These are phyloP conservation scores for Aspergillus thermomutatus DNA, from an alignment of 2,329 filamentous ascomycete genomes.

Conservation along the genomic window DNA sequence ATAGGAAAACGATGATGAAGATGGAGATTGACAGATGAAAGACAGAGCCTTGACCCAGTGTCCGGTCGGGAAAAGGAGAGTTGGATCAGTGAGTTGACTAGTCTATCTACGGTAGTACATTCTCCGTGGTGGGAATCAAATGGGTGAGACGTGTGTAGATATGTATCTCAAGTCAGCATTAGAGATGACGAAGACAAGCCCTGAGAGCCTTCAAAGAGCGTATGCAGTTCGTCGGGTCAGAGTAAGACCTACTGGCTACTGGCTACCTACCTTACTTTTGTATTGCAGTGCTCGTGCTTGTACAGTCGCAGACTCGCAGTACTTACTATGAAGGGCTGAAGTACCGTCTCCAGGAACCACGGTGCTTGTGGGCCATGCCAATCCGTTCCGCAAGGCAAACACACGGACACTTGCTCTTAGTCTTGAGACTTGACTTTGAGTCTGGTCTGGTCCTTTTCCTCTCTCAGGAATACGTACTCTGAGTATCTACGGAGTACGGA, in stretches of 20 bases:
- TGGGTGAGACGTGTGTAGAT: not conserved
- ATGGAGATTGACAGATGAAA: conserved; percentile 2
- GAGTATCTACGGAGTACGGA: not conserved
- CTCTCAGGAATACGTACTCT: not conserved
- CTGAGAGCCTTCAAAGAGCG: not conserved
- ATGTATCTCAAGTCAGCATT: not conserved
- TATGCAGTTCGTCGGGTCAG: not conserved
- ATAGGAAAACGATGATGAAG: conserved; percentile 6
- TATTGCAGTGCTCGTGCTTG: not conserved
- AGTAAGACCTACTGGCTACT: not conserved
- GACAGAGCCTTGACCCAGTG: conserved; percentile 1
- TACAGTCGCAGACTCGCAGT: not conserved
- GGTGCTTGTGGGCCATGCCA: not conserved
- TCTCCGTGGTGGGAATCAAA: not conserved
- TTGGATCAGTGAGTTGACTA: not conserved
- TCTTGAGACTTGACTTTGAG: not conserved
- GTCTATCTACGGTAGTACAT: not conserved
- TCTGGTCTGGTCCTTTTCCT: not conserved
- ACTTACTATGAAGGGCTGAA: not conserved
- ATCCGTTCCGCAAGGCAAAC: not conserved
- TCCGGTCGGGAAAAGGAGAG: not conserved
- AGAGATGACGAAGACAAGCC: not conserved
- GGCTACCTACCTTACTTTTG: not conserved
- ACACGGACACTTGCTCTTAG: not conserved
- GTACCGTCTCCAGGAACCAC: not conserved